A percentile compares a stretch with the other conserved stretches of the same genome.
These are phyloP conservation scores for Vaccinium darrowii DNA, from an alignment of 148 eudicot species.

Conservation along the genomic window DNA sequence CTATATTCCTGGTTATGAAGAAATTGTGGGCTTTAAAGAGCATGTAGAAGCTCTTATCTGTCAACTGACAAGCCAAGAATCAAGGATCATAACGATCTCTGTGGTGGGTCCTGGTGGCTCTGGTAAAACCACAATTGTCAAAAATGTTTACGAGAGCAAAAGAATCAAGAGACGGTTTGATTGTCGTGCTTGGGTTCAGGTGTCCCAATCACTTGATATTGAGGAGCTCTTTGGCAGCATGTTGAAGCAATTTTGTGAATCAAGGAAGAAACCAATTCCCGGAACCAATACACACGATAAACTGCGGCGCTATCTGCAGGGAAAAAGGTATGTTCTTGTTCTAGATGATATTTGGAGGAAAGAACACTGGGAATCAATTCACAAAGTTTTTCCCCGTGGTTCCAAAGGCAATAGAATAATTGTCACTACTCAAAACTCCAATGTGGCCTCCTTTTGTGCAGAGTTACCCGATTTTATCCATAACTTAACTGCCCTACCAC, in stretches of 20 bases:
- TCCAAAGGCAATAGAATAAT: conserved; percentile 20
- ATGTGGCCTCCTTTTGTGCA: conserved; percentile 16
- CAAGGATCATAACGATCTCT: conserved; percentile 5
- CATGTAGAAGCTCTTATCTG: background rate
- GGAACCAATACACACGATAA: background rate
- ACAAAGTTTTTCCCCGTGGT: conserved; percentile 11
- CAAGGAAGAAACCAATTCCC: background rate
- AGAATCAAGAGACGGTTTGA: conserved; percentile 10
- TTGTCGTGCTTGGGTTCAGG: conserved; percentile 31
- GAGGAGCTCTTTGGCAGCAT: conserved; percentile 5
- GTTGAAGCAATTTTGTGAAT: conserved; percentile 10
- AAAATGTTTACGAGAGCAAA: conserved; percentile 8
- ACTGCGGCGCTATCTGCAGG: conserved; percentile 2
- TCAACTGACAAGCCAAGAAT: background rate
- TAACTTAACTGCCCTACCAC: background rate
- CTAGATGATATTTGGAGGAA: conserved; percentile 27
- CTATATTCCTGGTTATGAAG: background rate
- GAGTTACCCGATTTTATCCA: background rate
- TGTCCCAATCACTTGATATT: background rate
- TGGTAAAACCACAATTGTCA: conserved; percentile 26
- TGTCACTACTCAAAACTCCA: conserved; percentile 21
- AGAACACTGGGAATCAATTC: conserved; percentile 17
- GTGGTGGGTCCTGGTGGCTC: conserved; percentile 33
- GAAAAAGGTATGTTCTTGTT: conserved; percentile 29
- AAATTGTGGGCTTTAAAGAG: conserved; percentile 22